A percentile compares a stretch with the other conserved stretches of the same genome.
Evolutionary conservation across 2,329 filamentous ascomycete species (phyloP).

Genomic region (Dothistroma pini): DNA sequence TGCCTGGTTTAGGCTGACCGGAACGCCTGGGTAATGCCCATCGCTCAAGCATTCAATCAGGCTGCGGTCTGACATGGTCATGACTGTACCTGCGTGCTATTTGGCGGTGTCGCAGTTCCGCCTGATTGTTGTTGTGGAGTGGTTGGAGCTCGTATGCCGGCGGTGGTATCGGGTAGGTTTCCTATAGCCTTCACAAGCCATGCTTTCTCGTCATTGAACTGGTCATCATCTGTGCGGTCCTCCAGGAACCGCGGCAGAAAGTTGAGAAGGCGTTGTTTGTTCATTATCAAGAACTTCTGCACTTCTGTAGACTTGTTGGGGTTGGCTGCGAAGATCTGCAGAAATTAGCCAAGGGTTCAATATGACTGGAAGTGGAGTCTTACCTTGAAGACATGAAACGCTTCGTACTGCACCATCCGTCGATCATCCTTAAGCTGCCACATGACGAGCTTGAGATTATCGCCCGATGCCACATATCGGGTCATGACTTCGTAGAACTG

Average conservation of each 20-base stretch:
- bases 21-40: neutral
- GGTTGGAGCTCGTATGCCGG: slow-evolving; percentile 17
- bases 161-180: slow-evolving; percentile 34
- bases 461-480: slow-evolving; percentile 87
- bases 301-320: slow-evolving; percentile 97
- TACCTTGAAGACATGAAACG: slow-evolving; percentile 97
- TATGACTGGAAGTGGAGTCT: slow-evolving; percentile 1
- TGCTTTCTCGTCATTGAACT: slow-evolving; percentile 97
- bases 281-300: slow-evolving; percentile 93
- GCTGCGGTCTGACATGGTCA: neutral
- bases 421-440: slow-evolving; percentile 91
- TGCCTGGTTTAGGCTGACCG: neutral
- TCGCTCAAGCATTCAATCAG: neutral
- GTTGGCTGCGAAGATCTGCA: slow-evolving; percentile 89
- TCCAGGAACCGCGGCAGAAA: slow-evolving; percentile 92
- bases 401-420: slow-evolving; percentile 99
- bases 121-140: slow-evolving; percentile 1
- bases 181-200: slow-evolving; percentile 92
- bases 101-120: neutral
- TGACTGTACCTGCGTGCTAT: slow-evolving; percentile 5
- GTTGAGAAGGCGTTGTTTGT: slow-evolving; percentile 81
- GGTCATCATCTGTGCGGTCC: slow-evolving; percentile 93
- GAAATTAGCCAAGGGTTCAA: slow-evolving; percentile 10
- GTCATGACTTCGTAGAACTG: slow-evolving; percentile 99
- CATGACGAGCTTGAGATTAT: slow-evolving; percentile 98